Evolutionary conservation across 768 basidiomycete genomes (phyloP), one percentile per base, ranked within the genome.

Genomic region (Boletellus ananas): DNA sequence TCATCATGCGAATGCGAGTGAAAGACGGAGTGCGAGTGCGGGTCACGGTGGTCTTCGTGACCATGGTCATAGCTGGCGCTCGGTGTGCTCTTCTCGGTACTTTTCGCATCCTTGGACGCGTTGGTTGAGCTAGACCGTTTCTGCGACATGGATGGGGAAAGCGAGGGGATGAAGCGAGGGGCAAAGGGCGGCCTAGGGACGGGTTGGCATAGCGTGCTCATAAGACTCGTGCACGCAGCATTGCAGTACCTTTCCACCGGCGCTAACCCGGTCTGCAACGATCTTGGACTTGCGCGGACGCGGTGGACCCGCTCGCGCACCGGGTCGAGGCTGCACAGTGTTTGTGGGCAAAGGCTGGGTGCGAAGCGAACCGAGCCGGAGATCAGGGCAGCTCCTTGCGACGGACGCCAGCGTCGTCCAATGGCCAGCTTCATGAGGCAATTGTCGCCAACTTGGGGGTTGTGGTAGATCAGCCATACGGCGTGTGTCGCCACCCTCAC

Each of bases 1-100:
- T 82, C 79, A 25, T 71, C 76, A 61, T 86, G 83, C 17, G 80
- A 78, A 61, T 86, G 84, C 12, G 80, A 78, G 61, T 86, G 86
- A 60, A 85, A 84, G 55, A 85, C 62, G 21, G 81, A 80, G 52
- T 80, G 81, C 6, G 80, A 78, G 52, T 80, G 81, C 6, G 79
- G 77, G 66, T 86, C 2, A 75, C 62, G n/a, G 59, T 83, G 77
- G 35, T 55, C 62, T 13, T 51, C 45, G 35, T 67, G 60, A 17
- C 62, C 60, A 37, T 79, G 72, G 49, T 74, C 72, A 58, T 78
- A 69, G 67, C 36, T 42, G 23, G 34, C 7, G 13, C 13, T 43
- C 14, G n/a, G 43, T 3, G 42, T 23, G 37, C 4, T 48, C 31
- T 52, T 49, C 17, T 55, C 45, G 44, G 58, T 41, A 29, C 64